Evolutionary conservation across 495 filamentous ascomycete genomes (phyloP), one percentile per base, ranked within the genome.

Genomic region (Platismatia glauca): DNA sequence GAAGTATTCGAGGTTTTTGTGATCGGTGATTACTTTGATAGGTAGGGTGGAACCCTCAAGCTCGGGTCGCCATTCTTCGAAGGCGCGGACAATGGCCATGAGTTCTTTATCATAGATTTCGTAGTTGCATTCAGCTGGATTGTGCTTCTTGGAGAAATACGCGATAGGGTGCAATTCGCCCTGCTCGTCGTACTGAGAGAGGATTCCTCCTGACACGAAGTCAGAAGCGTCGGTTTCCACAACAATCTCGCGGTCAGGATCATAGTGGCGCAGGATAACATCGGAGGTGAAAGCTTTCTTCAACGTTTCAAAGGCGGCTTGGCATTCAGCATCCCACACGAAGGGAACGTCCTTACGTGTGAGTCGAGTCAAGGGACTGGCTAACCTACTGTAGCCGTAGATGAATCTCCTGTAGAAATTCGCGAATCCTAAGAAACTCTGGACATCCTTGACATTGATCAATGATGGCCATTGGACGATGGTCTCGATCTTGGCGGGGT

Each of bases 21-120:
- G 9, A 38, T 38, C 11, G 7, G 9, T 38, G 37, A 38, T 9
- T 38, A 38, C 11, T 13, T 38, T 38, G 9, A 38, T 38, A 8
- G 37, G 9, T 9, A 38, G 2, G 37, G 6, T 13, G 37, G 9
- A 9, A 38, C 37, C 2, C 11, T 38, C 9, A 8, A 38, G 11
- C 37, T 38, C 37, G 6, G 9, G 37, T 38, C 37, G 37, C 13
- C 9, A 38, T 9, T 37, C 8, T 27, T 57, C 35, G 6, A 57
- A 38, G 16, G 4, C 7, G n/a, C 55, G 35, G 9, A 57, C 20
- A 7, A 57, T 71, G 7, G 60, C 66, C 12, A 75, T 46, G 5
- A 74, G 43, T 55, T 71, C 69, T 48, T 73, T 70, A 43, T 76
- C 57, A 29, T 74, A 58, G 20, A 75, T 73, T 24, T 69, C 27